Percentiles rank a stretch among this genome's conserved stretches.
These are phyloP conservation scores for Metschnikowia cerradonensis DNA, from an alignment of 805 yeast genomes.

Conservation along the genomic window DNA sequence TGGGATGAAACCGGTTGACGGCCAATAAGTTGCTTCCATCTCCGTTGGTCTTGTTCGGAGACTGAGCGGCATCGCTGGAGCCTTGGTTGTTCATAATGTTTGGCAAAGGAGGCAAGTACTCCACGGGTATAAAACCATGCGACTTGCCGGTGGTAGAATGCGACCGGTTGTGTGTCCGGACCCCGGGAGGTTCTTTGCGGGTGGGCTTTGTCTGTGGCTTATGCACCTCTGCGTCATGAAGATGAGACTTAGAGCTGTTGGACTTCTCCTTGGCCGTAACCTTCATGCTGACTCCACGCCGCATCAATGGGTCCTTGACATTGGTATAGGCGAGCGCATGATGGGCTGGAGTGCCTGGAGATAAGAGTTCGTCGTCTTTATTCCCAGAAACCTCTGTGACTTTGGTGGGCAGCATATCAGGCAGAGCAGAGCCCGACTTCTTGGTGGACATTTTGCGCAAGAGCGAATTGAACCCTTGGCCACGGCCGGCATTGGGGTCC, in stretches of 20 bases:
- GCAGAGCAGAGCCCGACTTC: constrained; percentile 20
- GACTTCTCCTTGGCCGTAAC: constrained; percentile 55
- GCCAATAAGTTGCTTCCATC: constrained; percentile 1
- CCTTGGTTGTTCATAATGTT: constrained; percentile 31
- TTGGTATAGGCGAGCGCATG: background rate
- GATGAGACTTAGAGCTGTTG: constrained; percentile 18
- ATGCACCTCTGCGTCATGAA: constrained; percentile 8
- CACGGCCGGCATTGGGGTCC: constrained; percentile 30
- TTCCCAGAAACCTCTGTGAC: constrained; percentile 2
- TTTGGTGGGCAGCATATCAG: constrained; percentile 5
- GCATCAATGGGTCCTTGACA: constrained; percentile 40
- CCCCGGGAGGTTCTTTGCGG: constrained; percentile 1
- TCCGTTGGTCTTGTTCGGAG: background rate
- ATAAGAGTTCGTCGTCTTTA: background rate
- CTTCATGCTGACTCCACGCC: constrained; percentile 59
- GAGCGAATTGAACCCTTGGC: constrained; percentile 32
- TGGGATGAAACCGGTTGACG: constrained; percentile 54
- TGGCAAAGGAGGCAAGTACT: constrained; percentile 43
- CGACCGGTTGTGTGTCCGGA: constrained; percentile 20
- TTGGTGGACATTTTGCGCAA: constrained; percentile 36
- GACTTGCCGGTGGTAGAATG: constrained; percentile 25
- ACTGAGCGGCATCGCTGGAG: constrained; percentile 13
- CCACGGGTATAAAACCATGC: constrained; percentile 41
- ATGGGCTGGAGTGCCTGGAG: background rate
- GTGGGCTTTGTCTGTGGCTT: background rate